Evolutionary conservation across 208 protist species (phyloP), one percentile per base, ranked within the genome.

Genomic region (Trypanosoma scelopori): DNA sequence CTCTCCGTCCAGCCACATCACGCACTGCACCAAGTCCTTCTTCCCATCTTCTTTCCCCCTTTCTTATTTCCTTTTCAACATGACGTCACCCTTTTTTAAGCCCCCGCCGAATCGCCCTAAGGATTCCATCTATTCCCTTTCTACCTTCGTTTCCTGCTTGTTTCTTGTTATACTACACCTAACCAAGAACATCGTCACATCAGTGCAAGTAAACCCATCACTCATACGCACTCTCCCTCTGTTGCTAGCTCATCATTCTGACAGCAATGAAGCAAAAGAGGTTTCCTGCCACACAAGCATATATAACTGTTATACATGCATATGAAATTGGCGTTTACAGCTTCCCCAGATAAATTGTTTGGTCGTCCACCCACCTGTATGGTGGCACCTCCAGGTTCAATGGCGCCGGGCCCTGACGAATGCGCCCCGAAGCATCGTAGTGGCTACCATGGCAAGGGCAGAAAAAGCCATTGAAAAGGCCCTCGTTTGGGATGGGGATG

Each of bases 401-500:
- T 57, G 98, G 98, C n/a, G 98, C 98, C 5, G 98, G 98, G 53
- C 97, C 96, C 79, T 98, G 98, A 52, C 97, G 91, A 76, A 99
- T 99, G 73, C 98, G 91, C 55, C 98, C 98, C 7, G 97, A 98
- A 27, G 87, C 87, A 77, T 99, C 98, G 79, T 99, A 99, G 80
- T 99, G 97, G 68, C 92, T 98, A 77, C 98, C 98, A 84, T 99
- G 98, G 92, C 98, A 99, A 11, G 98, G 98, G 84, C 98, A 99
- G 89, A 99, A 99, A 87, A 97, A 99, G 49, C 96, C 98, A 69
- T 89, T 91, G 78, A 94, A 99, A 55, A 98, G 94, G 46, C 98
- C 98, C 60, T 93, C 92, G 71, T 98, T 97, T 39, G 84, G 84
- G 61, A 99, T 95, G 58, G 98, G 98, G 35, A 99, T 96, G 68